Evolutionary conservation across 352 stramenopile genomes (phyloP).

Genomic region (Phytophthora hybrid): DNA sequence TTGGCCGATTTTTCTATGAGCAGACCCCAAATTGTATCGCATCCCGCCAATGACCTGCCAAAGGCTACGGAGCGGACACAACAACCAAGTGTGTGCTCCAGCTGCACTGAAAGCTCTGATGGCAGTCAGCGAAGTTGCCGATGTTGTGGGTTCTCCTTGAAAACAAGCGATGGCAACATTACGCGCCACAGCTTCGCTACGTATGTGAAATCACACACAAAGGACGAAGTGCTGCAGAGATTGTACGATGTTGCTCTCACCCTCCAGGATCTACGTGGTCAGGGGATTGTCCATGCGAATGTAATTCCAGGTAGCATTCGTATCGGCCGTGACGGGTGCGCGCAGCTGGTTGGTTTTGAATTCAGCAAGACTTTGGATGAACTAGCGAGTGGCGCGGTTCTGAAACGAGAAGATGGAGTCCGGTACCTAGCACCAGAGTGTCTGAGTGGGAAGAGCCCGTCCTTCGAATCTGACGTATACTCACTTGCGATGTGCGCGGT

Average conservation of each 20-base stretch:
- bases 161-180: not conserved
- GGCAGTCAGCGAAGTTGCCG: not conserved
- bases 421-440: conserved; percentile 13
- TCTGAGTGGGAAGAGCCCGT: not conserved
- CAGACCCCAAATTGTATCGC: too few species aligned
- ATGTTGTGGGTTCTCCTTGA: not conserved
- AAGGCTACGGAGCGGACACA: not conserved
- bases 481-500: not conserved
- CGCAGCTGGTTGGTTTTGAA: conserved; percentile 1
- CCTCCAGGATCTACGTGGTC: conserved; percentile 6
- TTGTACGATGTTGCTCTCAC: not conserved
- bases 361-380: not conserved
- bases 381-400: not conserved
- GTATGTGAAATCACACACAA: not conserved
- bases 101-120: too few species aligned
- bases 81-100: too few species aligned
- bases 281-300: conserved; percentile 4
- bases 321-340: conserved; percentile 9
- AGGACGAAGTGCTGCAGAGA: not conserved
- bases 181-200: not conserved
- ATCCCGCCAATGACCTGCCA: too few species aligned
- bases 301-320: conserved; percentile 1
- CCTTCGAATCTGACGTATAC: conserved; percentile 10
- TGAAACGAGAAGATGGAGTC: not conserved
- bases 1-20: too few species aligned